Evolutionary conservation across 75 land plant genomes (phyloP).

Genomic region (Pinus albicaulis): DNA sequence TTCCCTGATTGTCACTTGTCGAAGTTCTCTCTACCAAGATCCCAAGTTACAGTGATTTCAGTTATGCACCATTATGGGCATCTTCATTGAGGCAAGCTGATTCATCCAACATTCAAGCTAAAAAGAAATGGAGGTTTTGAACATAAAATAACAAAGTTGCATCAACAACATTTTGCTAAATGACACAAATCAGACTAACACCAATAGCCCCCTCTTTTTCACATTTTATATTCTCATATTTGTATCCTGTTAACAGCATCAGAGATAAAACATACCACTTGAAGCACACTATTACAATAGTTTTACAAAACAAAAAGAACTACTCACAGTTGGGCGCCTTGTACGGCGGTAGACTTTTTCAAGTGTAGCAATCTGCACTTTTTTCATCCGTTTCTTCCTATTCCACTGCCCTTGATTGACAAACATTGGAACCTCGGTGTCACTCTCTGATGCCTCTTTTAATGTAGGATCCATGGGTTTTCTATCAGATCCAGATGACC

Average conservation of each 20-base stretch:
- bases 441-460: conserved; percentile 6
- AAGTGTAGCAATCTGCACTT: conserved; percentile 68
- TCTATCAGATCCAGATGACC: conserved; percentile 16
- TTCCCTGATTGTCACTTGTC: background rate
- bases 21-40: background rate
- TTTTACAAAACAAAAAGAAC: background rate
- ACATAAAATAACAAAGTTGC: background rate
- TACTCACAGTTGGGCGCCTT: conserved; percentile 87
- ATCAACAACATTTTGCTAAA: background rate
- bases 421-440: conserved; percentile 34
- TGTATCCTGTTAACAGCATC: background rate
- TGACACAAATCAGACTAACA: background rate
- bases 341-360: conserved; percentile 79
- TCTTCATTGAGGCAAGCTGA: background rate
- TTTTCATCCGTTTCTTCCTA: conserved; percentile 62
- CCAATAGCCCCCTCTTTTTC: background rate
- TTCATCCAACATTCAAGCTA: background rate
- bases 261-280: background rate
- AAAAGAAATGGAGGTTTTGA: background rate
- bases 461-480: conserved; percentile 11
- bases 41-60: background rate
- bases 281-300: background rate
- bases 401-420: conserved; percentile 49
- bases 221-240: background rate
- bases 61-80: background rate